These are phyloP conservation scores for Candida dajiaensis DNA, from an alignment of 805 yeast genomes.

Conservation along the genomic window DNA sequence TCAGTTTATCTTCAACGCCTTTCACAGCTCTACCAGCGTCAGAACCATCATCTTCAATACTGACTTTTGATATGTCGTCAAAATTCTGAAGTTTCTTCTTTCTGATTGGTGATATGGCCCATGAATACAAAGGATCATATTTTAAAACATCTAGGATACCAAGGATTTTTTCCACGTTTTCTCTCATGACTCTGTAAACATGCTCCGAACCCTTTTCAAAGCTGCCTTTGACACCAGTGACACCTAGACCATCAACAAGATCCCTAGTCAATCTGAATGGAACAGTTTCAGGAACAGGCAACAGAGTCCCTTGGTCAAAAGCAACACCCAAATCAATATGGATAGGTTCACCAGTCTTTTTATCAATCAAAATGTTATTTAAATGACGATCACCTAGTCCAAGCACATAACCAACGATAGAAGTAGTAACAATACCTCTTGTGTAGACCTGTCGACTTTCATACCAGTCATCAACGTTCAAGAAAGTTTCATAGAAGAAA, in stretches of 20 bases:
- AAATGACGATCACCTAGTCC: slow-evolving; percentile 97
- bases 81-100: slow-evolving; percentile 44
- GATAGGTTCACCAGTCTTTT: slow-evolving; percentile 80
- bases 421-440: slow-evolving; percentile 75
- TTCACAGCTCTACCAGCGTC: slow-evolving; percentile 79
- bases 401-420: slow-evolving; percentile 80
- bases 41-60: slow-evolving; percentile 18
- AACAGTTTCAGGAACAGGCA: slow-evolving; percentile 87
- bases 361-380: slow-evolving; percentile 82
- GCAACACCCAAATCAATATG: slow-evolving; percentile 97
- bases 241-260: slow-evolving; percentile 88
- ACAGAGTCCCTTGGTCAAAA: slow-evolving; percentile 83
- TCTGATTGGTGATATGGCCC: slow-evolving; percentile 80
- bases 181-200: slow-evolving; percentile 60
- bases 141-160: slow-evolving; percentile 79
- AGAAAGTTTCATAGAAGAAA: slow-evolving; percentile 65
- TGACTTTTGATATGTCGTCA: slow-evolving; percentile 4
- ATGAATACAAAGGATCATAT: slow-evolving; percentile 90
- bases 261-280: slow-evolving; percentile 92
- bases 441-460: slow-evolving; percentile 56
- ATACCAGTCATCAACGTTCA: slow-evolving; percentile 72
- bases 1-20: slow-evolving; percentile 64
- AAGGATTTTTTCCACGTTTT: slow-evolving; percentile 61
- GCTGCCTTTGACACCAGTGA: slow-evolving; percentile 75
- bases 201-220: slow-evolving; percentile 71